Base-by-base conservation (phyloP, 2,329 filamentous ascomycete genomes). In the Colletotrichum orchidophilum region DNA sequence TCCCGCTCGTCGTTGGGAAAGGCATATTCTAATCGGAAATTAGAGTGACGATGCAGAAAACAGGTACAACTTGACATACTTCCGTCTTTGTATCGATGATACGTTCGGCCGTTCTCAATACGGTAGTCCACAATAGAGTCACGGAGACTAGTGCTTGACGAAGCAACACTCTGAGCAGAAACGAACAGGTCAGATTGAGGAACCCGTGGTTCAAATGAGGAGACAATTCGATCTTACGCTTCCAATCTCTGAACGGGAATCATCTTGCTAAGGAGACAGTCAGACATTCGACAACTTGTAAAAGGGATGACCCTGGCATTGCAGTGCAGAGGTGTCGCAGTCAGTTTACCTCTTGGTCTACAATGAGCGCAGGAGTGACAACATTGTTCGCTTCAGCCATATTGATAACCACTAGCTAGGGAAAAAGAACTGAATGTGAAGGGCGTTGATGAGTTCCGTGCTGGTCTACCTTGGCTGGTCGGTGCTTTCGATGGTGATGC, bases 71-170 rank as follows among this genome's bases (percentile, higher is more conserved):
- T n/a, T n/a, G 35, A 27, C 70, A 21, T 15, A 66, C 70, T 72
- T 7, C 70, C 66, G 12, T 39, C 33, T 5, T 39, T 39, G 33
- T 39, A 39, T 39, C 33, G 33, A 5, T 39, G 33, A 12, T 39
- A 39, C 12, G 33, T 39, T 13, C 70, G 33, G 13, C 70, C 70
- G 15, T 72, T 70, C 57, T 72, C 70, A 2, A 62, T 18, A 1
- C 62, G 26, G 11, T 72, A 63, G n/a, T 65, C 31, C 5, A 61
- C 27, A 1, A 72, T 81, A 53, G 81, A 83, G 0, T 79, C 80
- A 4, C 75, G 73, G 3, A 81, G 72, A 11, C 79, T 81, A 0
- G 75, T 77, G 0, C 76, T 76, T 27, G 78, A 80, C 4, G 52
- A 62, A 8, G 31, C 50, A 13, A 63, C 50, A 52, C 52, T 68